Evolutionary conservation across 352 stramenopile genomes (phyloP).

Genomic region (Globisporangium middletonii): DNA sequence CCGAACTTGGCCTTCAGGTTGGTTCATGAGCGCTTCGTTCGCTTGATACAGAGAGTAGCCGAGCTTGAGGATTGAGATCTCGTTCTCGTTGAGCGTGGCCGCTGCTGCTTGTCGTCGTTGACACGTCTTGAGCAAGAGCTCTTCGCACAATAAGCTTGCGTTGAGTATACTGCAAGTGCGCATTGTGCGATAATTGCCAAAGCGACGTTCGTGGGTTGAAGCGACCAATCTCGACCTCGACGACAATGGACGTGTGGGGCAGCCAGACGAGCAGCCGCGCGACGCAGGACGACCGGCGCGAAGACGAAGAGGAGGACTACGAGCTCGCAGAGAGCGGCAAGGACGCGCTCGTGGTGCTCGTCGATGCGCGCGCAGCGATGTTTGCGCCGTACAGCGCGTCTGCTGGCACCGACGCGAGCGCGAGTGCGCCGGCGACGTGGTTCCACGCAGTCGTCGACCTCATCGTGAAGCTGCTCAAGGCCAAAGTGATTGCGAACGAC

Average conservation of each 20-base stretch:
- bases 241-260: not conserved
- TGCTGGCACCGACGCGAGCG: slow-evolving; percentile 5
- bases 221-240: too few relatives aligned
- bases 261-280: not conserved
- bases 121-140: too few relatives aligned
- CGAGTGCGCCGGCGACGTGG: slow-evolving; percentile 30
- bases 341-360: slow-evolving; percentile 70
- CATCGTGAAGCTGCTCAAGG: slow-evolving; percentile 62
- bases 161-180: too few relatives aligned
- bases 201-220: not conserved
- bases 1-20: too few relatives aligned
- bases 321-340: slow-evolving; percentile 54
- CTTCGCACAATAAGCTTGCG: too few relatives aligned
- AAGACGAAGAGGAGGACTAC: slow-evolving; percentile 54
- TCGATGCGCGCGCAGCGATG: slow-evolving; percentile 68
- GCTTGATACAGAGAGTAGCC: too few relatives aligned
- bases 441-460: slow-evolving; percentile 70
- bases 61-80: too few relatives aligned
- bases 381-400: slow-evolving; percentile 36
- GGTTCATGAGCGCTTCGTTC: too few relatives aligned
- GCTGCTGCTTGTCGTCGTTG: too few relatives aligned
- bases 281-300: not conserved
- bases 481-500: slow-evolving; percentile 74
- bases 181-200: too few relatives aligned
- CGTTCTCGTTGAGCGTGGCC: too few relatives aligned